Base-by-base conservation (phyloP, 768 basidiomycete genomes). In the Mycena galopus region DNA sequence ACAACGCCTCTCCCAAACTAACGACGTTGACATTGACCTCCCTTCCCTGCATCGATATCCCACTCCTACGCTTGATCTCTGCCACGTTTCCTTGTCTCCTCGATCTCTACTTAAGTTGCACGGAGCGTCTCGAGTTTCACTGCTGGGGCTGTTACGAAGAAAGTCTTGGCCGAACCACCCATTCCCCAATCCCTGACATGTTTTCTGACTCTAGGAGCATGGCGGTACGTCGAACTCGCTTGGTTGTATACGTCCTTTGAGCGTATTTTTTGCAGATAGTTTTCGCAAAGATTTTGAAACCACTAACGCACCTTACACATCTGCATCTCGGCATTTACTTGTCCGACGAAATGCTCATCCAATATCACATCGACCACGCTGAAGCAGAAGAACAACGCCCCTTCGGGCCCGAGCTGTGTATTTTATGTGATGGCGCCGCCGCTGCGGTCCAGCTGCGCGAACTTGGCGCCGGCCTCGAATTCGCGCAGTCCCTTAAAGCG, bases 121-220 rank as follows among this genome's bases (percentile, higher is more conserved):
- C 88, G 7, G 90, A 91, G 72, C 85, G 90, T 44, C 82, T 93
- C 55, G 87, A 89, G 67, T 76, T 84, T 32, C 82, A 81, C 61
- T 94, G 92, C 78, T 89, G 89, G 86, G 75, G 77, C 55, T 94
- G 93, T 78, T 89, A 89, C 70, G 90, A 90, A 80, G 91, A 92
- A 51, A 90, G 88, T 58, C 81, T 89, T 29, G 85, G 81, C 11
- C 83, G 85, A 60, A 85, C 86, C 29, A 70, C 86, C 4, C 92
- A 93, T 79, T 94, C 92, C 9, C 92, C 92, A 0, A 83, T 94
- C 66, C 89, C 89, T 8, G 86, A 88, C 21, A 77, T 85, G 30
- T 91, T 85, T 75, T 65, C 78, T 19, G 82, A 84, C 30, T 84
- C 81, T 10, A 75, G 81, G 56, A 78, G 80, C 16, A 82, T 94